A percentile compares a stretch with the other conserved stretches of the same genome.
These are phyloP conservation scores for Cercospora citrullina DNA, from an alignment of 2,329 filamentous ascomycete species.

Conservation along the genomic window DNA sequence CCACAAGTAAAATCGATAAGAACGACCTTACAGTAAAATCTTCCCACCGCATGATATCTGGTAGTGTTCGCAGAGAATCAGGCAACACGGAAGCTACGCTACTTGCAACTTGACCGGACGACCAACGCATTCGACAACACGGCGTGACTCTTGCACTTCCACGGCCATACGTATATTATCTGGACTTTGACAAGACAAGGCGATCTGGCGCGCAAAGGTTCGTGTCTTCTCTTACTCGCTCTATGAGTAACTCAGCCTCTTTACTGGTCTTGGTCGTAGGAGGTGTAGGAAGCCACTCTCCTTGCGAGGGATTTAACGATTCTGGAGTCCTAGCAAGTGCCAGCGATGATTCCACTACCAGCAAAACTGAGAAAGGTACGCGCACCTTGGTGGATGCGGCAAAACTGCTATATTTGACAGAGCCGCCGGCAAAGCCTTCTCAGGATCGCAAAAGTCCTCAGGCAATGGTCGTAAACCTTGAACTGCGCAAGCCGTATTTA, in stretches of 20 bases:
- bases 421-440: background rate
- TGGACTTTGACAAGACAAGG: background rate
- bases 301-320: background rate
- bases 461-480: background rate
- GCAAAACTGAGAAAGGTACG: background rate
- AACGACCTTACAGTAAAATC: background rate
- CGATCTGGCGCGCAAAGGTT: background rate
- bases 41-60: background rate
- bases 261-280: background rate
- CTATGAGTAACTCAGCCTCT: background rate
- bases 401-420: background rate
- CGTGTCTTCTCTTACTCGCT: background rate
- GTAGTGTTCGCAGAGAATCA: background rate
- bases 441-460: background rate
- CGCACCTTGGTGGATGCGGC: background rate
- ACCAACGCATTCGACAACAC: background rate
- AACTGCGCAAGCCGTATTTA: background rate
- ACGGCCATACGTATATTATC: too few species aligned
- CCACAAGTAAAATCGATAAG: background rate
- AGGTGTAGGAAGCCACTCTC: background rate
- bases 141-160: background rate
- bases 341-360: background rate
- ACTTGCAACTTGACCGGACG: too few species aligned
- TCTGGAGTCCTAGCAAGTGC: background rate
- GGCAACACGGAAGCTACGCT: background rate